phyloP scores from a whole-genome alignment of 768 basidiomycete species.

The Auricularia sp. region DNA sequence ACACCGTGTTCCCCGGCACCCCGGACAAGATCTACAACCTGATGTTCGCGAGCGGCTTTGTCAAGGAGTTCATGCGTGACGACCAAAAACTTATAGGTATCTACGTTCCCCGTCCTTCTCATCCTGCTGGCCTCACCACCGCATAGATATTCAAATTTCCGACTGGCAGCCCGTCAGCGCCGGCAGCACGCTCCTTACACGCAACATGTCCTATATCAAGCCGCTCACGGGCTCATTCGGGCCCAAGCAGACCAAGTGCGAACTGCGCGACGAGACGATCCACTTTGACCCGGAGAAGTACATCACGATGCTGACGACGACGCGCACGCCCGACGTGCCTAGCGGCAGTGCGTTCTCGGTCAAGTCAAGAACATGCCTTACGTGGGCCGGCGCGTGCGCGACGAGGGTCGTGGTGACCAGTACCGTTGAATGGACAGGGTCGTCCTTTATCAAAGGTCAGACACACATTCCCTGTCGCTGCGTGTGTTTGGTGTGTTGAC shows the following conservation, averaged over 20 bases:
- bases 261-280: conserved; percentile 78
- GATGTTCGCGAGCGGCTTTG: conserved; percentile 91
- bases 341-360: conserved; percentile 88
- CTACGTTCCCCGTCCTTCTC: background rate
- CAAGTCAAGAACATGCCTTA: conserved; percentile 90
- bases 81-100: conserved; percentile 82
- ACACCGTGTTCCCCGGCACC: conserved; percentile 72
- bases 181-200: conserved; percentile 58
- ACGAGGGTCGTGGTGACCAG: conserved; percentile 80
- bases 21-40: conserved; percentile 94
- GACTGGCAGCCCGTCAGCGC: conserved; percentile 75
- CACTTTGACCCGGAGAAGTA: conserved; percentile 78
- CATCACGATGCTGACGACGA: conserved; percentile 76
- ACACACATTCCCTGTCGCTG: background rate
- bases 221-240: conserved; percentile 81
- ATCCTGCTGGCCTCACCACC: background rate
- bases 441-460: conserved; percentile 91
- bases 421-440: conserved; percentile 90
- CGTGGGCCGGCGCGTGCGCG: conserved; percentile 76
- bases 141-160: conserved; percentile 82
- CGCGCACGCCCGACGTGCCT: conserved; percentile 88
- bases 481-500: conserved; percentile 5
- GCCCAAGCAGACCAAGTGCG: conserved; percentile 92
- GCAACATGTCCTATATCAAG: conserved; percentile 96
- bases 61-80: conserved; percentile 86